Base-by-base conservation (phyloP, 2,329 filamentous ascomycete species). In the Colletotrichum gloeosporioides region DNA sequence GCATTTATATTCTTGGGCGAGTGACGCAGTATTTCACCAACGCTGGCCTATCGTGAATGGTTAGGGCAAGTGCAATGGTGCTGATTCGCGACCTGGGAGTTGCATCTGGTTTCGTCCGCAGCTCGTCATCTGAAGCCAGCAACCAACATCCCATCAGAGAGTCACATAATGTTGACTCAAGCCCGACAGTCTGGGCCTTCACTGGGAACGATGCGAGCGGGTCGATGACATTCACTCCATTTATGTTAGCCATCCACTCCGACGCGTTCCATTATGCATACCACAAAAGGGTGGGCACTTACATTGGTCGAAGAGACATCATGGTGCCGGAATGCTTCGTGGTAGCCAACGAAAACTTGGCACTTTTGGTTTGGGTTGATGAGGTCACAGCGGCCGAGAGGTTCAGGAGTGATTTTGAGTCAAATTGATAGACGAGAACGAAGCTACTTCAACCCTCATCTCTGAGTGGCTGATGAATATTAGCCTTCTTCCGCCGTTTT, bases 381-480 rank as follows among this genome's bases (percentile, higher is more conserved):
- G 29, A 39, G 8, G n/a, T 53, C 27, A 61, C 39, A 44, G 31
- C 13, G 16, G 22, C 13, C 16, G 29, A 62, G 39, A 16, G 32
- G 9, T 31, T 18, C 15, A 29, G 36, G 18, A 44, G 18, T 31
- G 63, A 36, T 61, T 18, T 76, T 36, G 59, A 71, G 69, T 76
- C 68, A 76, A 75, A 71, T 68, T 76, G 32, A 61, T 59, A 57
- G 68, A 73, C 53, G 59, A 76, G 68, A 73, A 69, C 27, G 63
- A 68, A 69, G 64, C 65, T 62, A 70, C 29, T 49, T 36, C 57
- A 36, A 62, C 39, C 66, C 62, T 66, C 49, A 59, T 76, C 62
- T 57, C 62, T 57, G 62, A 61, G 34, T 44, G 13, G 27, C 57
- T 44, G 34, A 34, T 18, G n/a, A 18, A 44, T 55, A 62, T 65